phyloP scores from a whole-genome alignment of 2,329 filamentous ascomycete species.

The Penicillium sp. region DNA sequence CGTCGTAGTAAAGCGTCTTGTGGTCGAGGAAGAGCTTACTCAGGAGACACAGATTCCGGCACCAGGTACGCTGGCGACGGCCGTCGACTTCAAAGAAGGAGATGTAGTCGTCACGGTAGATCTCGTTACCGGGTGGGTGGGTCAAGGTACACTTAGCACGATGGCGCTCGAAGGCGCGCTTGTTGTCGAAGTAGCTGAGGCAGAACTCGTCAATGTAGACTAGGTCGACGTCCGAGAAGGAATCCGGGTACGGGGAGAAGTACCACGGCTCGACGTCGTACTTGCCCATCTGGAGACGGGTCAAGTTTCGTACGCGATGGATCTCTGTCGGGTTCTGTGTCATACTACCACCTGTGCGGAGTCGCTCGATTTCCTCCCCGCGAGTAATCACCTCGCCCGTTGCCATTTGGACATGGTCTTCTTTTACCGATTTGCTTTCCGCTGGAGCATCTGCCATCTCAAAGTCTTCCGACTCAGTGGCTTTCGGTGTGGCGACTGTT shows the following conservation, averaged over 20 bases:
- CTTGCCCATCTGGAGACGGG: slow-evolving; percentile 88
- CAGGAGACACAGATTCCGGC: slow-evolving; percentile 91
- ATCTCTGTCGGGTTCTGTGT: slow-evolving; percentile 98
- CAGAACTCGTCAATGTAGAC: slow-evolving; percentile 99
- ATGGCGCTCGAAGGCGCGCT: slow-evolving; percentile 79
- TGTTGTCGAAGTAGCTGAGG: slow-evolving; percentile 81
- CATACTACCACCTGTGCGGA: slow-evolving; percentile 94
- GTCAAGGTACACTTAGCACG: slow-evolving; percentile 84
- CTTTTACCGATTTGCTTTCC: slow-evolving; percentile 30
- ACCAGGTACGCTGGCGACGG: slow-evolving; percentile 96
- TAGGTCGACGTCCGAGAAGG: slow-evolving; percentile 81
- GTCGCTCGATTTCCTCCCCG: slow-evolving; percentile 93
- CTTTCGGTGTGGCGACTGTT: slow-evolving; percentile 39
- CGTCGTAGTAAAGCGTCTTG: slow-evolving; percentile 97
- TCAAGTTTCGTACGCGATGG: slow-evolving; percentile 90
- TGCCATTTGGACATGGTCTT: slow-evolving; percentile 37
- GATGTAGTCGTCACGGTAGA: slow-evolving; percentile 85
- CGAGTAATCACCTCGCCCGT: slow-evolving; percentile 51
- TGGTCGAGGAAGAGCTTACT: slow-evolving; percentile 98
- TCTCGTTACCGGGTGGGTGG: slow-evolving; percentile 95
- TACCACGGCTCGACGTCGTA: slow-evolving; percentile 97
- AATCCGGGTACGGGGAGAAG: slow-evolving; percentile 92
- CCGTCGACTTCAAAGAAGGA: slow-evolving; percentile 98
- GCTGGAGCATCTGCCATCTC: slow-evolving; percentile 43
- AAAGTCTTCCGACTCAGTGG: slow-evolving; percentile 37